Evolutionary conservation across 345 rosid species (phyloP).

Genomic region (Erucastrum elatum): DNA sequence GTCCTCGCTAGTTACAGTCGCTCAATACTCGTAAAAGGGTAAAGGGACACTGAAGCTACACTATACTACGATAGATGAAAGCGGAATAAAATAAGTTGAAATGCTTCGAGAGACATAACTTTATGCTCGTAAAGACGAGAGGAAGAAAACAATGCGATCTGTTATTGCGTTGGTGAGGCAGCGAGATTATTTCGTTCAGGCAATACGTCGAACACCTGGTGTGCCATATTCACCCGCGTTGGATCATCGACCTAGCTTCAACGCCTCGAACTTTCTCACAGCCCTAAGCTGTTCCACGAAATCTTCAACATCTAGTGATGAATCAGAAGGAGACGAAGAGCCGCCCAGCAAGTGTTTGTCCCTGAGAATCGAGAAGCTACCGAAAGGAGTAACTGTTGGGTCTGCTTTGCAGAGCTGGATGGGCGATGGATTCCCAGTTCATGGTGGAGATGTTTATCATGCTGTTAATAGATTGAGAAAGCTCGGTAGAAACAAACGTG

Average conservation of each 20-base stretch:
- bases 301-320: background rate
- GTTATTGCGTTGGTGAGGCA: slow-evolving; percentile 35
- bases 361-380: slow-evolving; percentile 71
- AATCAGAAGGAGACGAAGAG: slow-evolving; percentile 26
- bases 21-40: no score
- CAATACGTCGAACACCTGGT: slow-evolving; percentile 57
- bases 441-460: slow-evolving; percentile 74
- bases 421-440: slow-evolving; percentile 79
- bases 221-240: background rate
- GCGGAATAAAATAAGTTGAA: no score
- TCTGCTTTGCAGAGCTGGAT: slow-evolving; percentile 84
- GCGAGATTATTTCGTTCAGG: slow-evolving; percentile 40
- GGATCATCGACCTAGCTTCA: slow-evolving; percentile 4
- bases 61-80: no score
- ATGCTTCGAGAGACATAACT: no score
- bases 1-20: no score
- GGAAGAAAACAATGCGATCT: slow-evolving; percentile 17
- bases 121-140: background rate
- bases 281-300: slow-evolving; percentile 30
- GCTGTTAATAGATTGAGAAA: slow-evolving; percentile 77
- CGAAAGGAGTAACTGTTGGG: slow-evolving; percentile 60
- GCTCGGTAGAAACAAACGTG: slow-evolving; percentile 66
- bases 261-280: slow-evolving; percentile 39
- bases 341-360: slow-evolving; percentile 57
- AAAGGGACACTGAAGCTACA: no score